Base-by-base conservation (phyloP, 169 alveolate species). In the Cryptosporidium felis region DNA sequence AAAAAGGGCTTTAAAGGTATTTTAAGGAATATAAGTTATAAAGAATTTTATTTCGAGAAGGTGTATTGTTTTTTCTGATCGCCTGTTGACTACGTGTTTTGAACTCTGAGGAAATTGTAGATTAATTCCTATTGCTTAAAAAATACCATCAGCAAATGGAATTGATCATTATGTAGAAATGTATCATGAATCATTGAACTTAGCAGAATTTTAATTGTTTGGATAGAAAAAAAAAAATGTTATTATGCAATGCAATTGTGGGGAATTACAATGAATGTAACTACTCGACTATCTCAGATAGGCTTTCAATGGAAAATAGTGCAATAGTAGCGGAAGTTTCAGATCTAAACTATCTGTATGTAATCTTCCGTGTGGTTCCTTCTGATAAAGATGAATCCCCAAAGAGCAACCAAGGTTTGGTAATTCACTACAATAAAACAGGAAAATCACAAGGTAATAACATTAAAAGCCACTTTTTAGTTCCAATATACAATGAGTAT, bases 171-270 rank as follows among this genome's bases (percentile, higher is more conserved):
- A n/a, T n/a, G n/a, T n/a, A n/a, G n/a, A n/a, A n/a, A n/a, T n/a
- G n/a, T n/a, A n/a, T n/a, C n/a, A n/a, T n/a, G n/a, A n/a, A n/a
- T n/a, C n/a, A n/a, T n/a, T n/a, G n/a, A n/a, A n/a, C n/a, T n/a
- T n/a, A n/a, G n/a, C n/a, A n/a, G n/a, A n/a, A n/a, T n/a, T n/a
- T n/a, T n/a, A n/a, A n/a, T n/a, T n/a, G n/a, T n/a, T n/a, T n/a
- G n/a, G n/a, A n/a, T 12, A 16, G 23, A 16, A 23, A 36, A 41
- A 42, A 41, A 46, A 62, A 62, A 12, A 65, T 65, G 81, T 5
- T 65, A 53, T 49, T 65, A 8, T 65, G 62, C 26, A 65, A 65
- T 28, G 81, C 81, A 65, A 65, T 65, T 45, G 62, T 65, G 36
- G 81, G 63, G 18, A 65, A 65, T 46, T 65, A 65, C 32, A 47